Base-by-base conservation (phyloP, 306 rosid genomes). In the Medicago ruthenica region DNA sequence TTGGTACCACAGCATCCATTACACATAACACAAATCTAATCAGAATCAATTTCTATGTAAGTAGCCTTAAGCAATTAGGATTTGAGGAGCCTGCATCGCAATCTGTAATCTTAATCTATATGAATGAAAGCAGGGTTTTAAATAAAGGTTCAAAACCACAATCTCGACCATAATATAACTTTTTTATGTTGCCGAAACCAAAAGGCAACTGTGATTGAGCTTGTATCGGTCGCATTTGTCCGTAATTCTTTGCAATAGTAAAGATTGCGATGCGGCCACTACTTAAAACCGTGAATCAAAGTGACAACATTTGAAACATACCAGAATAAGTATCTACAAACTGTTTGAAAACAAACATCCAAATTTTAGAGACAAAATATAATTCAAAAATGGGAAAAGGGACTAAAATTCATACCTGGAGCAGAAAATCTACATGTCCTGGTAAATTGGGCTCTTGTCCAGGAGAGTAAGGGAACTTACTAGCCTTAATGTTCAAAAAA, bases 371-470 rank as follows among this genome's bases (percentile, higher is more conserved):
- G 0, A 34, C 1, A 34, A 27, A 37, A 40, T 40, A 17, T 11
- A 9, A 39, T 37, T 4, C 7, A 39, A 39, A 17, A 17, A 39
- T 37, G 3, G 6, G 7, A 13, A 16, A 11, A 61, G 39, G 34
- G 79, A 34, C 15, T 7, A 58, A 14, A 79, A 50, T 31, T 53
- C 65, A 67, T 76, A 93, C 97, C 94, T 91, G 85, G 14, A 91
- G 87, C 85, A 93, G 74, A 83, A 91, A 86, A 66, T 89, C 87
- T 5, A 85, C 86, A 85, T 87, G 53, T 62, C 94, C 97, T 3
- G 82, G 85, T 53, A 93, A 82, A 78, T 88, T 79, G 66, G 96
- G 98, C 62, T 91, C 92, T 82, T 88, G 90, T 53, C 93, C 92
- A 20, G 91, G 94, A 82, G 79, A 77, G 81, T 91, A 93, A 60